Conservation (phyloP, 148 eudicot genomes). For the Nepenthes gracilis region DNA sequence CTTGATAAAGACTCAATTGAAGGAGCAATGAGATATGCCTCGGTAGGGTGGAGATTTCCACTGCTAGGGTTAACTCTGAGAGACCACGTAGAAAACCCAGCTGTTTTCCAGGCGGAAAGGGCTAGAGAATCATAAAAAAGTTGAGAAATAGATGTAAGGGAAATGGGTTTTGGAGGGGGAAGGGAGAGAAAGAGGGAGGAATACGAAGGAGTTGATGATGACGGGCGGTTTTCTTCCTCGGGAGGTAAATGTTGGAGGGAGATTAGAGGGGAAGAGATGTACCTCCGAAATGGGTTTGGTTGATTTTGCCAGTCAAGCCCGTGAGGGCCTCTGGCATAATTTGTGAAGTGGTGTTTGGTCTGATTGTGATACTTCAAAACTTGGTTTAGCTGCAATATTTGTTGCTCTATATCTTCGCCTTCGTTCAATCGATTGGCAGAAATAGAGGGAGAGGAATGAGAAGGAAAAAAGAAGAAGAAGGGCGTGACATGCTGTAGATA, state of each 20-base stretch:
- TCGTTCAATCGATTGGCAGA: not conserved
- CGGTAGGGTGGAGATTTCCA: constrained; percentile 91
- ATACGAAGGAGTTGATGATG: constrained; percentile 24
- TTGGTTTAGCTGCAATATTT: constrained; percentile 26
- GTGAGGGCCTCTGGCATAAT: constrained; percentile 50
- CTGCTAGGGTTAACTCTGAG: constrained; percentile 92
- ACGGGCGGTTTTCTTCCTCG: not conserved
- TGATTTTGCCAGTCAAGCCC: constrained; percentile 91
- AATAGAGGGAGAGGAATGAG: constrained; percentile 1
- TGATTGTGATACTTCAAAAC: constrained; percentile 58
- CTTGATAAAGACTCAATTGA: constrained; percentile 36
- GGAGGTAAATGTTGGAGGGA: constrained; percentile 44
- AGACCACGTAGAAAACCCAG: constrained; percentile 76
- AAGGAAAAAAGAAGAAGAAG: constrained; percentile 28
- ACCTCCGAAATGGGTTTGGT: constrained; percentile 88
- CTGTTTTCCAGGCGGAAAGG: constrained; percentile 81
- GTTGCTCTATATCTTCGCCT: constrained; percentile 7
- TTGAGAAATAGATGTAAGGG: constrained; percentile 44
- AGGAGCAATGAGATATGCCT: constrained; percentile 64
- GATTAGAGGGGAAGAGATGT: constrained; percentile 40
- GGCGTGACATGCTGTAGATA: constrained; percentile 36
- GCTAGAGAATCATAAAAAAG: constrained; percentile 73
- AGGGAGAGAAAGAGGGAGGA: constrained; percentile 38
- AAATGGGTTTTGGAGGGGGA: constrained; percentile 50
- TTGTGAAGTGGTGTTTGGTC: constrained; percentile 71